Evolutionary conservation across 148 eudicot genomes (phyloP), one percentile per base, ranked within the genome.

Genomic region (Chenopodium suecicum): DNA sequence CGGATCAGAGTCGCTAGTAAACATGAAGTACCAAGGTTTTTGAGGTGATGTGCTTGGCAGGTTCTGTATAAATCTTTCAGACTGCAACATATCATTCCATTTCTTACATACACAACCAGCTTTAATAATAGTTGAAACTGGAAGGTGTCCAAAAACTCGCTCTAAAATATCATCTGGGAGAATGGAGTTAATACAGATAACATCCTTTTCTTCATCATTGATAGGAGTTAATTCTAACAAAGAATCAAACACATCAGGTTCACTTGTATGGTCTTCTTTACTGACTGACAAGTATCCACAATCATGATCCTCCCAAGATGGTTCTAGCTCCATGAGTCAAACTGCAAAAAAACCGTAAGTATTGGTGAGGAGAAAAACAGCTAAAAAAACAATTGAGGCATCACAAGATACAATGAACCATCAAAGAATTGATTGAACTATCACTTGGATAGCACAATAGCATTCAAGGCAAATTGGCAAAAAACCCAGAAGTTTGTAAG

Each of bases 11-110:
- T 84, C 69, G 31, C 72, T 10, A 1, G 88, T 82, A 66, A 87
- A 89, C 88, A 89, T 89, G 78, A 85, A 87, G 71, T 89, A 89
- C 91, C 91, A 89, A 9, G 90, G 86, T 82, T 82, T 80, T 58
- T 81, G 84, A 47, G 82, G 52, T n/a, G 80, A 67, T 27, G 48
- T 1, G 41, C 13, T 37, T 0, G 78, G 66, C 19, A 44, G 22
- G 64, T 69, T 74, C 46, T 32, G 73, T 60, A 75, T 20, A 31
- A 87, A 86, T 29, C 64, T 78, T 20, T 48, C 78, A 46, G 88
- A 86, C 44, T 63, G 81, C 6, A 87, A 77, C 17, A 87, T 52
- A 47, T 86, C 80, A 70, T 84, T 46, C 91, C 88, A 89, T 77
- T 84, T 87, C 63, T 82, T 87, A 69, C 90, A 89, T 25, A 89